Conservation (phyloP, 495 filamentous ascomycete species). For the Echria macrotheca region DNA sequence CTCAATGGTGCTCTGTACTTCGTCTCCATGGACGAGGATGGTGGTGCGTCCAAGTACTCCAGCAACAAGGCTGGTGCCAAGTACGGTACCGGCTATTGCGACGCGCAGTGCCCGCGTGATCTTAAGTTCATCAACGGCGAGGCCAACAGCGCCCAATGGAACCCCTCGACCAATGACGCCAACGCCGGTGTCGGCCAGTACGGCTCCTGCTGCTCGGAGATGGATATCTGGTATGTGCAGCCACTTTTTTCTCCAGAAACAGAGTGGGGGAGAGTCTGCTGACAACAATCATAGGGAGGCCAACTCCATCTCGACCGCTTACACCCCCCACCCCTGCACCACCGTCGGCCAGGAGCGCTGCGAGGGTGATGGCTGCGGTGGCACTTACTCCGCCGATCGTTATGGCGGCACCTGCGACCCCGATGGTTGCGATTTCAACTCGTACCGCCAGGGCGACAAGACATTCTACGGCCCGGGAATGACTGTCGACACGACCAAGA, state of each 20-base stretch:
- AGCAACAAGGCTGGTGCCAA: conserved; percentile 52
- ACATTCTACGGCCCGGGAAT: conserved; percentile 56
- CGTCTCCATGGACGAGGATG: conserved; percentile 50
- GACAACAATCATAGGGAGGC: conserved; percentile 45
- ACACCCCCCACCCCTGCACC: conserved; percentile 63
- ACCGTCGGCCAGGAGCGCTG: conserved; percentile 52
- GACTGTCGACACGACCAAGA: conserved; percentile 57
- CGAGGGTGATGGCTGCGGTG: conserved; percentile 39
- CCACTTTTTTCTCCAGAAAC: too few species aligned
- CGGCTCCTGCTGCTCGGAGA: conserved; percentile 65
- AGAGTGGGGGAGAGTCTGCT: too few species aligned
- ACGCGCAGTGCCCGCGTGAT: conserved; percentile 48
- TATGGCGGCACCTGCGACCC: conserved; percentile 61
- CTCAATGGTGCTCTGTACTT: conserved; percentile 54
- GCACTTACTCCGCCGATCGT: conserved; percentile 41
- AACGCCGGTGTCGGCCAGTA: conserved; percentile 54
- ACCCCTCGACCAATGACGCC: conserved; percentile 47
- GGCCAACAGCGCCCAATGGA: conserved; percentile 56
- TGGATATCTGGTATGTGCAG: conserved; percentile 57
- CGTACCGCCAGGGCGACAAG: conserved; percentile 56
- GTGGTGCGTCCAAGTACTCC: conserved; percentile 43
- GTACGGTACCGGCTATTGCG: conserved; percentile 54
- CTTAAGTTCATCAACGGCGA: conserved; percentile 45
- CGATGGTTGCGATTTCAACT: conserved; percentile 68
- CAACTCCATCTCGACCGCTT: conserved; percentile 56